These are phyloP conservation scores for Globisporangium solare DNA, from an alignment of 352 stramenopile species.

Conservation along the genomic window DNA sequence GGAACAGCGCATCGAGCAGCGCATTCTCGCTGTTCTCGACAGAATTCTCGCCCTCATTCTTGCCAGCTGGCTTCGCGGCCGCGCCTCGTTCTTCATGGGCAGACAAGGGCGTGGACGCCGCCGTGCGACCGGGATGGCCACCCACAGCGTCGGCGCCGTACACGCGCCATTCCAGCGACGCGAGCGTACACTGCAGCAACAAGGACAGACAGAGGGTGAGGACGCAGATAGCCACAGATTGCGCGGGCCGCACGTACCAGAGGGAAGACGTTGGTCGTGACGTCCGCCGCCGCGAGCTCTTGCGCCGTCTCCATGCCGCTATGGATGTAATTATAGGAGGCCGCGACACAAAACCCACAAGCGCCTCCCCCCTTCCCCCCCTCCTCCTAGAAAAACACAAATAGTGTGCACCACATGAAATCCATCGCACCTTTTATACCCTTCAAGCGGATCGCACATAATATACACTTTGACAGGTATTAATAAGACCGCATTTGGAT, in stretches of 20 bases:
- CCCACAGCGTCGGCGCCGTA: constrained; percentile 18
- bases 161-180: constrained; percentile 48
- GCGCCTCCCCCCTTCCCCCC: background rate
- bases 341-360: background rate
- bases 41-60: too few relatives aligned
- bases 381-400: background rate
- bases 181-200: constrained; percentile 34
- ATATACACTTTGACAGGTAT: too few relatives aligned
- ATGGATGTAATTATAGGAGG: background rate
- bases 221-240: constrained; percentile 6
- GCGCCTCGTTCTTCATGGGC: too few relatives aligned
- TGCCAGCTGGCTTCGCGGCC: too few relatives aligned
- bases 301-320: background rate
- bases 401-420: background rate
- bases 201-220: background rate
- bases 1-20: constrained; percentile 20
- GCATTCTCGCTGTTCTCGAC: constrained; percentile 9
- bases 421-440: too few relatives aligned
- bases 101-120: background rate
- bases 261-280: constrained; percentile 36
- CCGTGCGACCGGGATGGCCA: background rate
- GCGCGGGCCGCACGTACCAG: constrained; percentile 24
- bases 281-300: background rate
- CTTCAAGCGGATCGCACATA: too few relatives aligned
- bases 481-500: too few relatives aligned